A percentile compares a stretch with the other conserved stretches of the same genome.
Conservation (phyloP, 139 green algal species). For the Dunaliella primolecta region DNA sequence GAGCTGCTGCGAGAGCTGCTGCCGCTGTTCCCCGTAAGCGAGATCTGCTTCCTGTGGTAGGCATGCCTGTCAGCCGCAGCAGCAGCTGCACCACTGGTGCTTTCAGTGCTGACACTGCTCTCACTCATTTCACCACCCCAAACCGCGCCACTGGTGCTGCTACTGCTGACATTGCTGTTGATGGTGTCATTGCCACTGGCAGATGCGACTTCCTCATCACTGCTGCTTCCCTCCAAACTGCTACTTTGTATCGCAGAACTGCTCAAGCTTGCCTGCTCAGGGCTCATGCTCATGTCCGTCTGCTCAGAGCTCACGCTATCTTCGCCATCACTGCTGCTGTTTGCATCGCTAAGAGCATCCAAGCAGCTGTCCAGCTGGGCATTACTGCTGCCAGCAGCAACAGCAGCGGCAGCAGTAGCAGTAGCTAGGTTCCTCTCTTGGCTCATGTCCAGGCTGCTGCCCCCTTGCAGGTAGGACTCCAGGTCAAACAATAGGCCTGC, state of each 20-base stretch:
- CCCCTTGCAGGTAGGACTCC: background rate
- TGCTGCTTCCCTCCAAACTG: background rate
- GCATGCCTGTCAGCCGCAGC: no score
- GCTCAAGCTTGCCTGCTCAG: no score
- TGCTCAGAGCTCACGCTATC: no score
- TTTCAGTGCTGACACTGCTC: background rate
- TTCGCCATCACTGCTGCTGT: no score
- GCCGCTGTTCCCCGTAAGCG: background rate
- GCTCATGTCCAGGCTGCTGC: background rate
- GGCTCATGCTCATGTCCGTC: background rate
- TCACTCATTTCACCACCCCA: no score
- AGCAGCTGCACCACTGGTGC: background rate
- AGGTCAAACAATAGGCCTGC: slow-evolving; percentile 5
- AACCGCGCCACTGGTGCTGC: background rate
- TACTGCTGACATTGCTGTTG: background rate
- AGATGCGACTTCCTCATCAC: background rate
- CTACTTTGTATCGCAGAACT: no score
- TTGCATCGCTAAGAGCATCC: no score
- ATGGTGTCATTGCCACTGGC: background rate
- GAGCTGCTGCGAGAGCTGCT: background rate
- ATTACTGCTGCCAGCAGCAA: no score
- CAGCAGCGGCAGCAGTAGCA: background rate
- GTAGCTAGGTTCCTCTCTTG: background rate
- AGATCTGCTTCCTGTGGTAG: no score
- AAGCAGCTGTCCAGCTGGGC: no score